Evolutionary conservation across 1,284 basidiomycete genomes (phyloP).

Genomic region (Xerocomus amazonicus): DNA sequence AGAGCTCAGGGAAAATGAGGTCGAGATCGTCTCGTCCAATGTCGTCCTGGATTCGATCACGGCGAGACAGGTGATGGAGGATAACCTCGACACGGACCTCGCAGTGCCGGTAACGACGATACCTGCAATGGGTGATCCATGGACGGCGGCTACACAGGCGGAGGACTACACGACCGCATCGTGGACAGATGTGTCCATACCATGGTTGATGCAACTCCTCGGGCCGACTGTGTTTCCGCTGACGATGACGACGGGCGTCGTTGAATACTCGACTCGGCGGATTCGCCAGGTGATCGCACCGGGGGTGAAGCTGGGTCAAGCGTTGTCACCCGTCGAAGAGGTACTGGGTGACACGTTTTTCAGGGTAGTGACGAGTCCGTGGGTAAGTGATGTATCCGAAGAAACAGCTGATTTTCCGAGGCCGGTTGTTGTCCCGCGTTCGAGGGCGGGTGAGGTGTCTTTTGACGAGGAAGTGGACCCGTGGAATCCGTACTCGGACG

Average conservation of each 20-base stretch:
- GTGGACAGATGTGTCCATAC: slow-evolving; percentile 28
- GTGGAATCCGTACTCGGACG: slow-evolving; percentile 49
- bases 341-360: slow-evolving; percentile 17
- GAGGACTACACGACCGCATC: slow-evolving; percentile 30
- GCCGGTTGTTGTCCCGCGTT: slow-evolving; percentile 18
- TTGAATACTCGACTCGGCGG: slow-evolving; percentile 47
- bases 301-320: too few species aligned
- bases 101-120: slow-evolving; percentile 13
- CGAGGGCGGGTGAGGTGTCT: slow-evolving; percentile 5
- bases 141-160: slow-evolving; percentile 21
- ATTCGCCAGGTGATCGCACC: slow-evolving; percentile 35
- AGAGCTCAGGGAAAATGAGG: slow-evolving; percentile 19
- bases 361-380: slow-evolving; percentile 29
- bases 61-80: slow-evolving; percentile 31
- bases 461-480: slow-evolving; percentile 8
- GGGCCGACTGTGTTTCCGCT: slow-evolving; percentile 47
- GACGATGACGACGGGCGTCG: slow-evolving; percentile 45
- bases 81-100: slow-evolving; percentile 24
- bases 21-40: slow-evolving; percentile 29
- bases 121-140: slow-evolving; percentile 19
- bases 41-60: slow-evolving; percentile 30
- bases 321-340: slow-evolving; percentile 31
- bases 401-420: slow-evolving; percentile 20
- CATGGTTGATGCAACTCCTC: slow-evolving; percentile 35
- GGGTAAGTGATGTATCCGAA: slow-evolving; percentile 21